A percentile compares a stretch with the other conserved stretches of the same genome.
Evolutionary conservation across 1,284 basidiomycete genomes (phyloP).

Genomic region (Hortiboletus rubellus): DNA sequence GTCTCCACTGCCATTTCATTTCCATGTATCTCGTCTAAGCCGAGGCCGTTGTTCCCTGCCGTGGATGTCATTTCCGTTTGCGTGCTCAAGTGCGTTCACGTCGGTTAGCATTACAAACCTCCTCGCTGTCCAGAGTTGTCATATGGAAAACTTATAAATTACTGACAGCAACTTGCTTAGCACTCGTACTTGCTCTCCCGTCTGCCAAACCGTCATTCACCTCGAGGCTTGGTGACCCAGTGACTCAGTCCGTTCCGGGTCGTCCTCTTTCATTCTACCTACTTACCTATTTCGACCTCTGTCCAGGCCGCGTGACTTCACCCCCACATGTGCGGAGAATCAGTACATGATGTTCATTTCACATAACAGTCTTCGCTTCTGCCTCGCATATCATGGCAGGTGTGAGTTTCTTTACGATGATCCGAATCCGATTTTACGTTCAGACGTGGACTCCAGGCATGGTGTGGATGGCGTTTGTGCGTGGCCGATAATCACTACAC

Average conservation of each 20-base stretch:
- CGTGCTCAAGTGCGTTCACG: slow-evolving; percentile 3
- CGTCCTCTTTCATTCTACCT: slow-evolving; percentile 4
- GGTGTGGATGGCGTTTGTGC: slow-evolving; percentile 22
- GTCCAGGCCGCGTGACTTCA: slow-evolving; percentile 19
- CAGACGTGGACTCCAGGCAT: slow-evolving; percentile 6
- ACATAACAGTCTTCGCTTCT: slow-evolving; percentile 22
- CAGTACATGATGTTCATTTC: slow-evolving; percentile 25
- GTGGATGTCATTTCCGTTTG: slow-evolving; percentile 19
- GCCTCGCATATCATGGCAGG: slow-evolving; percentile 32
- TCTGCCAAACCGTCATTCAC: slow-evolving; percentile 6
- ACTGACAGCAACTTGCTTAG: slow-evolving; percentile 8
- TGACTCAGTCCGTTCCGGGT: slow-evolving; percentile 5
- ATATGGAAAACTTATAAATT: not conserved
- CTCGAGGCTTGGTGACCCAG: not conserved
- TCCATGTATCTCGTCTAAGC: not conserved
- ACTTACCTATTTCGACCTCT: slow-evolving; percentile 19
- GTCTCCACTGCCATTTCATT: slow-evolving; percentile 2
- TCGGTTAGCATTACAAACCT: slow-evolving; percentile 8
- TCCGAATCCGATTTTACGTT: slow-evolving; percentile 25
- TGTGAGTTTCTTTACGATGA: slow-evolving; percentile 11
- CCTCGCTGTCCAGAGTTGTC: slow-evolving; percentile 1
- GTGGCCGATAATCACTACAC: slow-evolving; percentile 19
- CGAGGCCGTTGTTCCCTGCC: slow-evolving; percentile 4
- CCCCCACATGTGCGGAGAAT: slow-evolving; percentile 35
- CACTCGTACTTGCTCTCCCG: not conserved